Evolutionary conservation across 495 filamentous ascomycete genomes (phyloP), one percentile per base, ranked within the genome.

Genomic region (Penicillium salamii): DNA sequence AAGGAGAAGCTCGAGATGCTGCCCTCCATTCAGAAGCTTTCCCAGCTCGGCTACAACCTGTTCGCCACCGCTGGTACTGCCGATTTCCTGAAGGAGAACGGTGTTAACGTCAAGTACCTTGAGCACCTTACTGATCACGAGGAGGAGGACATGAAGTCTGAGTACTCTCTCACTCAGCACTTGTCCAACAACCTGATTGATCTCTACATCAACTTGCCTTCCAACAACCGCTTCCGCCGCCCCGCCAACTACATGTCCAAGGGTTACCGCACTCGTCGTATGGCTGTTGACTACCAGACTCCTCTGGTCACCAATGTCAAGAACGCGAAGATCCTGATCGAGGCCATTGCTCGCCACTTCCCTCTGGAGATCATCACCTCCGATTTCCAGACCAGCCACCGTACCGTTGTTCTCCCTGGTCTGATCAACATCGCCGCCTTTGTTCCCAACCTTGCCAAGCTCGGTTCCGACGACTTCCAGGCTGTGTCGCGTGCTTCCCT

Each of bases 221-320:
- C 91, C n/a, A 95, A 78, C 80, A 98, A 98, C 70, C 85, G 89
- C 54, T 97, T 91, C 78, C 80, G 93, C 50, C 84, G 93, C 47
- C 93, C 93, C 19, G 93, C 93, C 46, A 97, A 89, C 74, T 97
- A 98, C 74, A 92, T 98, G 86, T 96, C 90, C 66, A 91, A 89
- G 70, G 93, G 93, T 44, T 98, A 98, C 68, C 83, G 84, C 54
- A 97, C 93, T 26, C 81, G 93, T 63, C 85, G 93, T 57, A 96
- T 98, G 93, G 93, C 93, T 21, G 93, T 98, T 17, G 93, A 98
- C 69, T 98, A 97, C 70, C 92, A 97, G 68, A 95, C 92, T 33
- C 93, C 93, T 32, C 71, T 98, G 56, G 91, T 98, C 23, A 98
- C 93, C 39, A 98, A 98, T 61, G 93, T 98, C 60, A 98, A 98